Conservation (phyloP, 306 rosid genomes). For the Purshia tridentata region DNA sequence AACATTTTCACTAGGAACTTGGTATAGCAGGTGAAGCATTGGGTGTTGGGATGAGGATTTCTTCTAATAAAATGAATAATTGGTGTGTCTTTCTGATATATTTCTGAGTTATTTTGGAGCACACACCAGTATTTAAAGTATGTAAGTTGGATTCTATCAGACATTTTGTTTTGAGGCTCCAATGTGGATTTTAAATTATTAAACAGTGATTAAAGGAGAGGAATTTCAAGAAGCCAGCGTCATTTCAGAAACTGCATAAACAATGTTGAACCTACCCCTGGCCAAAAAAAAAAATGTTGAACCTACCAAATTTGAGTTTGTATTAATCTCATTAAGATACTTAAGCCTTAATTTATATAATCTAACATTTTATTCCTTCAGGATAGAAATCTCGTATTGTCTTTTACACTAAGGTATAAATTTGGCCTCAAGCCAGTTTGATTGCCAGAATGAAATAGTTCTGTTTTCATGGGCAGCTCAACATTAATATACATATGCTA, state of each 20-base stretch:
- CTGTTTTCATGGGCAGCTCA: not conserved
- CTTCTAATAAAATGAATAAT: not conserved
- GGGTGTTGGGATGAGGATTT: conserved; percentile 9
- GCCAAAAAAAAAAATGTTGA: too few relatives aligned
- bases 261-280: too few relatives aligned
- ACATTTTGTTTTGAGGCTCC: conserved; percentile 7
- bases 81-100: not conserved
- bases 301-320: not conserved
- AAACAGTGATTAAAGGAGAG: not conserved
- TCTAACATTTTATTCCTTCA: not conserved
- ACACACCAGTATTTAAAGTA: conserved; percentile 9
- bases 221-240: not conserved
- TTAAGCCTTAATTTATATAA: not conserved
- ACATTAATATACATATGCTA: too few relatives aligned
- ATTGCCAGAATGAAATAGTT: not conserved
- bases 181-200: not conserved
- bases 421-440: not conserved
- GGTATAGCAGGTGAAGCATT: conserved; percentile 10
- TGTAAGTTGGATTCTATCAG: conserved; percentile 8
- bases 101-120: not conserved
- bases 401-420: not conserved
- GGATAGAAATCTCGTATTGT: not conserved
- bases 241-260: not conserved
- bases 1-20: conserved; percentile 8
- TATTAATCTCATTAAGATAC: not conserved